Evolutionary conservation across 345 rosid species (phyloP).

Genomic region (Populus alba): DNA sequence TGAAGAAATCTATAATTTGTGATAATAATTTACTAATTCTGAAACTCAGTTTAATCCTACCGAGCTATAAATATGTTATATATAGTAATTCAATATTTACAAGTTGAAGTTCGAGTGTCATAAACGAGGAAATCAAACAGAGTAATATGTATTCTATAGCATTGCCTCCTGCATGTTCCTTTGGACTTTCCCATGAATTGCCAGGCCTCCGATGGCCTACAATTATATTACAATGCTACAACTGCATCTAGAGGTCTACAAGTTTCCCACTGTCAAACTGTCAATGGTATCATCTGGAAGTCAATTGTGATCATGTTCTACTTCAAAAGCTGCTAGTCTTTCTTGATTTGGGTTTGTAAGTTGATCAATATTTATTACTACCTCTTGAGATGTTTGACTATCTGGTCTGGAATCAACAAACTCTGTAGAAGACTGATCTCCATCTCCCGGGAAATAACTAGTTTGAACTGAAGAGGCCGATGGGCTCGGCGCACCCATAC

Average conservation of each 20-base stretch:
- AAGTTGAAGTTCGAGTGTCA: too few relatives aligned
- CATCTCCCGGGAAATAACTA: neutral
- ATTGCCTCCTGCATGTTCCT: too few relatives aligned
- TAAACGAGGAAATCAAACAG: too few relatives aligned
- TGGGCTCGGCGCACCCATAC: slow-evolving; percentile 1
- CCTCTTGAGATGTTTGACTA: neutral
- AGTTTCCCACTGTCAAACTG: neutral
- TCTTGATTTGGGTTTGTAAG: neutral
- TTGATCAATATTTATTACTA: neutral
- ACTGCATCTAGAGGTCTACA: too few relatives aligned
- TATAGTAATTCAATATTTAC: neutral
- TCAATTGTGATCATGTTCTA: neutral
- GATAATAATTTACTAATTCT: too few relatives aligned
- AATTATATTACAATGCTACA: too few relatives aligned
- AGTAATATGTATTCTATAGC: too few relatives aligned
- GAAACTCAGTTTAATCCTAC: neutral
- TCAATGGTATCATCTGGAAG: neutral
- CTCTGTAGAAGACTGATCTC: neutral
- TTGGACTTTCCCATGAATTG: too few relatives aligned
- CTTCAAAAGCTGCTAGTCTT: neutral
- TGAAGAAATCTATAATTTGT: too few relatives aligned
- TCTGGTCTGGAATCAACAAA: neutral
- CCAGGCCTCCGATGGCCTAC: too few relatives aligned
- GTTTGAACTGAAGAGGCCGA: neutral
- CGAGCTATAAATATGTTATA: too few relatives aligned